phyloP scores from a whole-genome alignment of 768 basidiomycete species.

The Tylopilus felleus region DNA sequence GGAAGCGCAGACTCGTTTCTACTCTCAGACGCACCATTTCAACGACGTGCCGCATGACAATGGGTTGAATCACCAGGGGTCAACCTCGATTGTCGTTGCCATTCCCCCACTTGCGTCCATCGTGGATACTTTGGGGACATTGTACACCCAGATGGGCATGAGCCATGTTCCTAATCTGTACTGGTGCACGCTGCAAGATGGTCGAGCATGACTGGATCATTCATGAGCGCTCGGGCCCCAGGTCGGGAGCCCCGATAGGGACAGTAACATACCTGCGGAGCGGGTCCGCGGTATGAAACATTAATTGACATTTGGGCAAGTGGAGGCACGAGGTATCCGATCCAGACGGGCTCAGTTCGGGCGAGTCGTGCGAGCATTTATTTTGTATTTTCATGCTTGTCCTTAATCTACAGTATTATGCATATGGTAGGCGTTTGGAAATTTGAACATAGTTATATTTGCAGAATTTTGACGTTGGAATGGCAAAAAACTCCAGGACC shows the following conservation, averaged over 20 bases:
- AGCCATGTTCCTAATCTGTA: not conserved
- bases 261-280: not conserved
- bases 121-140: not conserved
- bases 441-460: not conserved
- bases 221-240: not conserved
- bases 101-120: not conserved
- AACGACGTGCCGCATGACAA: not conserved
- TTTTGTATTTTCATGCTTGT: not conserved
- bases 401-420: not conserved
- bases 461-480: not conserved
- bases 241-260: not conserved
- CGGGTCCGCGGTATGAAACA: not conserved
- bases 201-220: not conserved
- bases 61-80: not conserved
- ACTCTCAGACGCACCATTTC: not conserved
- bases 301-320: not conserved
- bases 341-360: conserved; percentile 1
- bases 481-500: too few species aligned
- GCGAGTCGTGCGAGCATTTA: not conserved
- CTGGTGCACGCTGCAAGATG: not conserved
- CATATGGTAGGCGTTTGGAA: not conserved
- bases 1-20: conserved; percentile 14
- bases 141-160: not conserved
- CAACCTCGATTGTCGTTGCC: not conserved
- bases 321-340: not conserved